Base-by-base conservation (phyloP, 208 protist genomes). In the Wallacemonas rigidus region DNA sequence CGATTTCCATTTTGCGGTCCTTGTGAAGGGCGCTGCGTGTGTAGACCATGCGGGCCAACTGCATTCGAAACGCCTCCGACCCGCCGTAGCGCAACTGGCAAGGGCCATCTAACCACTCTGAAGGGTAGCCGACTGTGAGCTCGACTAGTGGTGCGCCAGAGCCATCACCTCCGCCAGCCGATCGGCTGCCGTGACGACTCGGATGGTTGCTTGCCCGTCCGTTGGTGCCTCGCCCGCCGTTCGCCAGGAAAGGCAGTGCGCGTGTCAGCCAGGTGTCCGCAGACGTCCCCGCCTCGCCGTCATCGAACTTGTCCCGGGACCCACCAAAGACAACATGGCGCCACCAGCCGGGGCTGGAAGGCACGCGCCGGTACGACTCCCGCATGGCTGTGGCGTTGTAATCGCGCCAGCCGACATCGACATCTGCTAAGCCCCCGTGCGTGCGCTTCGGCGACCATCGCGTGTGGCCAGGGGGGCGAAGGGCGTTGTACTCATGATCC, bases 41-140 rank as follows among this genome's bases (percentile, higher is more conserved):
- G 68, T 82, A 86, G 4, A 85, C 84, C 54, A 86, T 76, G 61
- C 88, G 77, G 5, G 82, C 80, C 61, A 96, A 80, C 38, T 82
- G 80, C 51, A 79, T 71, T 71, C 88, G 85, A 75, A 96, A 96
- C 64, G 87, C 87, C 35, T 82, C 74, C 36, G 83, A 68, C 69
- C 81, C 85, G 57, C 80, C 69, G 65, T 92, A 83, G 70, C 79
- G 82, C 55, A 80, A 76, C 35, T 53, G 67, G 75, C 82, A 90
- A 69, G 88, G 82, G 14, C 53, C 43, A 67, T 92, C 85, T 57
- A 96, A 90, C 91, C 91, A 96, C 76, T 96, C 88, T 0, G 85
- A 84, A 2, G 91, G 91, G 72, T 94, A 96, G 57, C 91, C 91
- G 2, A 96, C 84, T 17, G 87, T 84, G 2, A 96, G 76, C 77